Evolutionary conservation across 2,329 filamentous ascomycete species (phyloP).

Genomic region (Coleophoma crateriformis): DNA sequence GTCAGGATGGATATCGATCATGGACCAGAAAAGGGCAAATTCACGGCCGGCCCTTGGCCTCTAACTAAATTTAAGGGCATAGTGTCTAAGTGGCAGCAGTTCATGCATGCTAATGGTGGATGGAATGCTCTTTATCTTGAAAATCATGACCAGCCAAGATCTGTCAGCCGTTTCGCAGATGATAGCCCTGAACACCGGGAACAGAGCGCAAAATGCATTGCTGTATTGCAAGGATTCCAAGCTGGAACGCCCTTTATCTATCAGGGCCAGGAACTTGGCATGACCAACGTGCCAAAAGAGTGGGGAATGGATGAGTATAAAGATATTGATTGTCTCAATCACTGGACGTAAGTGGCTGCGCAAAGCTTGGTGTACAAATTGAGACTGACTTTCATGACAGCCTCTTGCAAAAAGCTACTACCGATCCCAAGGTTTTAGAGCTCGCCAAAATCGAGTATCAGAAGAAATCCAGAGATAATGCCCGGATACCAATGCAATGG

Average conservation of each 20-base stretch:
- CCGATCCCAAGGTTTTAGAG: constrained; percentile 31
- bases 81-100: constrained; percentile 43
- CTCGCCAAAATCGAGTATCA: constrained; percentile 43
- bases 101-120: constrained; percentile 44
- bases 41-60: constrained; percentile 33
- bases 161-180: constrained; percentile 41
- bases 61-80: constrained; percentile 36
- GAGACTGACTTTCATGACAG: constrained; percentile 15
- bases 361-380: constrained; percentile 14
- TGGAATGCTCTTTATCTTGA: constrained; percentile 55
- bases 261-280: constrained; percentile 56
- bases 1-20: constrained; percentile 43
- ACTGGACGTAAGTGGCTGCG: constrained; percentile 31
- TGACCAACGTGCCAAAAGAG: constrained; percentile 47
- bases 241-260: constrained; percentile 53
- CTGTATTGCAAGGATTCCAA: constrained; percentile 41
- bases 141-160: constrained; percentile 50
- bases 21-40: constrained; percentile 34
- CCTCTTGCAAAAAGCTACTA: constrained; percentile 24
- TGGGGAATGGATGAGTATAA: constrained; percentile 64
- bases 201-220: constrained; percentile 46
- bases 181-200: constrained; percentile 35
- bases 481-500: constrained; percentile 70
- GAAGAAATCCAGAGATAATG: constrained; percentile 61
- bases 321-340: constrained; percentile 56